Evolutionary conservation across 805 yeast species (phyloP), one percentile per base, ranked within the genome.

Genomic region (Blastobotrys muscicola): DNA sequence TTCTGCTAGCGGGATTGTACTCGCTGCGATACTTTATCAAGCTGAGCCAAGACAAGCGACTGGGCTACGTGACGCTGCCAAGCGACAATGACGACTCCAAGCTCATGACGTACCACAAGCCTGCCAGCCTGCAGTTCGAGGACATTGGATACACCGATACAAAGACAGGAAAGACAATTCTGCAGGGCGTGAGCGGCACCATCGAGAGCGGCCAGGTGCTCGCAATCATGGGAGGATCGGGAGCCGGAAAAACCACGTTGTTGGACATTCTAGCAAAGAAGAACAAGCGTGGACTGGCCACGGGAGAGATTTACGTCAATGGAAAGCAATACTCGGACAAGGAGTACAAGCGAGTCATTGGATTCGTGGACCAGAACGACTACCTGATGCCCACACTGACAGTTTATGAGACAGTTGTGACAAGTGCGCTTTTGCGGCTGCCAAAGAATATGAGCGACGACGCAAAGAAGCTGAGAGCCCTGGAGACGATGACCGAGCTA

Each of bases 171-270:
- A 58, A 59, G 42, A 43, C 44, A 3, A 78, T 92, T 3, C 69
- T 92, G 46, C 69, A 73, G 9, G 68, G 72, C 26, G 71, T 85
- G 0, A 78, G 75, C 52, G 98, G 98, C 8, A 53, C 77, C 10
- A 95, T 80, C 2, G 76, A 76, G 41, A 95, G 97, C 2, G 82
- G 96, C 33, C 87, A 87, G 59, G 82, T 94, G 48, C 61, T 87
- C 59, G 97, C 98, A 0, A 86, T 92, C 35, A 85, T 92, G 95
- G 98, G 98, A 36, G 97, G 97, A 1, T 89, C 97, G 0, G 98
- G 98, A 40, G 97, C 98, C 10, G 98, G 98, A 42, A 92, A 92
- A 59, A 90, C 98, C 0, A 90, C 98, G 0, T 65, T 92, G 36
- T 67, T 92, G 41, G 98, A 92, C 58, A 87, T 92, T 46, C 67